Conservation (phyloP, 202 grass and related monocot species). For the Tripidium arundinaceum region DNA sequence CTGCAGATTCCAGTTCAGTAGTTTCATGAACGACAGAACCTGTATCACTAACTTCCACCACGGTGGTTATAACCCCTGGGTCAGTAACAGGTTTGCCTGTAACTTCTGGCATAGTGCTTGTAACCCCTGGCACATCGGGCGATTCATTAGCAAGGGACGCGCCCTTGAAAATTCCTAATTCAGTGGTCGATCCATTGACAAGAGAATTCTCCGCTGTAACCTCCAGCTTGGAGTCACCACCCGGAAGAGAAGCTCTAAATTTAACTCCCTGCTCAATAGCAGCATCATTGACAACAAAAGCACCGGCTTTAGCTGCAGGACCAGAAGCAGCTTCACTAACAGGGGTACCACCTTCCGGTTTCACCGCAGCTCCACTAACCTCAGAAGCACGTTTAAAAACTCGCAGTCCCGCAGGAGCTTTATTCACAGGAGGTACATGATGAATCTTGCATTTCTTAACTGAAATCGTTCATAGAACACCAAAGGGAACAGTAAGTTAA, state of each 20-base stretch:
- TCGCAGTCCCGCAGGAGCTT: neutral
- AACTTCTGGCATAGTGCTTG: neutral
- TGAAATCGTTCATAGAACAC: neutral
- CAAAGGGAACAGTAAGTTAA: neutral
- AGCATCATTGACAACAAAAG: neutral
- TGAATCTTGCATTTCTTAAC: conserved; percentile 17
- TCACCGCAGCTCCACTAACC: neutral
- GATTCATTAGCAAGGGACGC: neutral
- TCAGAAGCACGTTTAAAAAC: neutral
- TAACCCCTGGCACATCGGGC: neutral
- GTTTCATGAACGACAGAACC: conserved; percentile 20
- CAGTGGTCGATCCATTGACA: neutral
- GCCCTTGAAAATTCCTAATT: conserved; percentile 4
- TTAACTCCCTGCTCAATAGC: neutral
- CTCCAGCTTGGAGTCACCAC: neutral
- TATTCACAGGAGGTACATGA: neutral
- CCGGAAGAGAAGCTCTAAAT: neutral
- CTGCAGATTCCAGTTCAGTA: conserved; percentile 16
- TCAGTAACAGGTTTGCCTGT: neutral
- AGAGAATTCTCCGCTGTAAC: neutral
- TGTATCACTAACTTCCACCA: neutral
- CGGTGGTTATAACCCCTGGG: neutral
- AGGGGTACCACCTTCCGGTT: neutral
- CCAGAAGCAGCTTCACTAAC: neutral
- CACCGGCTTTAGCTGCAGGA: neutral